Base-by-base conservation (phyloP, 768 basidiomycete genomes). In the Candolleomyces efflorescens region DNA sequence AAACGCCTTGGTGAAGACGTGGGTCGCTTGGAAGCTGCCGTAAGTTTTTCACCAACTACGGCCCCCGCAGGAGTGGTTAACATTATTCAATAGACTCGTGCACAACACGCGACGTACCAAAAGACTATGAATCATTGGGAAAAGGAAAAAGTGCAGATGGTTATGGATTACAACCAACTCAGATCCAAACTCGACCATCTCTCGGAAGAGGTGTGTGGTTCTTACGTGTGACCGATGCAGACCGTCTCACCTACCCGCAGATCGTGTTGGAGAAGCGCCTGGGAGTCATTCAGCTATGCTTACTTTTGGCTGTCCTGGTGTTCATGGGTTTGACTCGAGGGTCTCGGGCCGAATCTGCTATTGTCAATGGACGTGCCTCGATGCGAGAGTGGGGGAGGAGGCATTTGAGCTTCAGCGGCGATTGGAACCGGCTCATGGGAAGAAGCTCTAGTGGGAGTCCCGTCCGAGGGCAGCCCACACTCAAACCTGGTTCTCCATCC, bases 261-360 rank as follows among this genome's bases (percentile, higher is more conserved):
- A 84, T 97, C 32, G 74, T 87, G 0, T 79, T 94, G 51, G 95
- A 97, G 71, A 94, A 96, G 64, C 86, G 93, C 2, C 81, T 97
- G 0, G 88, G 94, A 2, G 84, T 97, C 20, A 90, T 89, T 0
- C 95, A 98, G 65, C 79, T 98, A 0, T 86, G 89, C 67, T 78
- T 95, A 5, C 78, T 96, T 5, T 77, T 97, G 3, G 83, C 87
- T 0, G 87, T 97, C 10, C 80, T 96, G 18, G 76, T 94, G 12
- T 94, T 97, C 68, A 89, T 96, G 72, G 84, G 87, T 17, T 78
- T 96, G 53, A 94, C 93, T 3, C 83, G 93, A 5, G 91, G 92
- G 6, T 89, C 84, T 53, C 67, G 79, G 53, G 74, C 72, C 1
- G 72, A 73, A 58, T 56, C 67, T 5, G 18, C 67, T 20, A 65